Conservation (phyloP, 169 alveolate genomes). For the Plasmodium knowlesi region DNA sequence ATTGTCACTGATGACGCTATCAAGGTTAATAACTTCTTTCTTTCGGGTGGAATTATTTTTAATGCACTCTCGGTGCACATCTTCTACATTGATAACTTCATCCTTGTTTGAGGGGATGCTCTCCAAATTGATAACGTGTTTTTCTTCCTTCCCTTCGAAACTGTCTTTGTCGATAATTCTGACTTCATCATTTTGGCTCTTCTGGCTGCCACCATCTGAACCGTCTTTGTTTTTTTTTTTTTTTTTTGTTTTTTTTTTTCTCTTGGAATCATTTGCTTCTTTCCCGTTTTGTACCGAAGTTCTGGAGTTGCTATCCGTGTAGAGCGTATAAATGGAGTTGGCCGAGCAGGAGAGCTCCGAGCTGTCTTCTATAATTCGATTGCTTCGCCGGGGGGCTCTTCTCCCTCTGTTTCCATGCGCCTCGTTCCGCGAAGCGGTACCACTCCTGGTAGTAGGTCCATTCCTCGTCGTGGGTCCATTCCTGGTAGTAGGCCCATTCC, state of each 20-base stretch:
- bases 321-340: slow-evolving; percentile 40
- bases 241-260: background rate
- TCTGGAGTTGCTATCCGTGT: slow-evolving; percentile 41
- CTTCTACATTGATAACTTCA: slow-evolving; percentile 49
- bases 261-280: background rate
- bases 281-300: background rate
- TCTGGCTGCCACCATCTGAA: background rate
- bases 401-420: background rate
- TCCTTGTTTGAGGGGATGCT: background rate
- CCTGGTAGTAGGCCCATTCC: background rate
- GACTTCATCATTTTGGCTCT: slow-evolving; percentile 18
- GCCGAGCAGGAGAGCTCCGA: slow-evolving; percentile 41
- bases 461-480: background rate
- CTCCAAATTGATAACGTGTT: slow-evolving; percentile 34
- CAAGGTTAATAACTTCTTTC: slow-evolving; percentile 25
- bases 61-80: slow-evolving; percentile 26
- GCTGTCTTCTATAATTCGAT: slow-evolving; percentile 44
- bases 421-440: background rate
- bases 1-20: background rate
- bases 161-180: slow-evolving; percentile 20
- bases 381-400: background rate
- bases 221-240: slow-evolving; percentile 4
- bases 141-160: background rate
- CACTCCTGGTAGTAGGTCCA: background rate
- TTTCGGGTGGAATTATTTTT: background rate